These are phyloP conservation scores for Teunomyces tritomae DNA, from an alignment of 805 yeast genomes.

Conservation along the genomic window DNA sequence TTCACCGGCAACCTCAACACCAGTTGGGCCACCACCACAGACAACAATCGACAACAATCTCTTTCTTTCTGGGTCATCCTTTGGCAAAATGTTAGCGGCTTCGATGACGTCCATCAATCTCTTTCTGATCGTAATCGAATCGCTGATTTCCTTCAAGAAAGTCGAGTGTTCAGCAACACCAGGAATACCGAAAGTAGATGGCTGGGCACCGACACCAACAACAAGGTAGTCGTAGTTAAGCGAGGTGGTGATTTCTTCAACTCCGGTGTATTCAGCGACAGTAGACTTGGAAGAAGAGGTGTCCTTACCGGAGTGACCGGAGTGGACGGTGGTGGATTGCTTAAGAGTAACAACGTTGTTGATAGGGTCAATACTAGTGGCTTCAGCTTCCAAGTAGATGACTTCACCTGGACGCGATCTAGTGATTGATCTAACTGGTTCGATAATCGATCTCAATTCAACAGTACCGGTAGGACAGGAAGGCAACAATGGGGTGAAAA, in stretches of 20 bases:
- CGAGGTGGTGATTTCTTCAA: constrained; percentile 45
- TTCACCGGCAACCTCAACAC: constrained; percentile 97
- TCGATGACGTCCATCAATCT: constrained; percentile 85
- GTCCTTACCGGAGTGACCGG: constrained; percentile 53
- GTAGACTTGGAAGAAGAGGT: constrained; percentile 42
- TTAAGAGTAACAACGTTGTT: constrained; percentile 62
- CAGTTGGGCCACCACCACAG: constrained; percentile 99
- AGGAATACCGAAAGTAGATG: constrained; percentile 91
- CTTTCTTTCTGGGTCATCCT: constrained; percentile 73
- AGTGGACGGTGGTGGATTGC: constrained; percentile 54
- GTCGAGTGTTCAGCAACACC: constrained; percentile 89
- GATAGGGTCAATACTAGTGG: constrained; percentile 74
- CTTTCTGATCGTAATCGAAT: constrained; percentile 79
- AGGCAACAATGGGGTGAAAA: constrained; percentile 94
- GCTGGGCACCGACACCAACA: constrained; percentile 92
- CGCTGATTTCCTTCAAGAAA: constrained; percentile 86
- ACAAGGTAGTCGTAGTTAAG: constrained; percentile 78
- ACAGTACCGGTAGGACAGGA: constrained; percentile 94
- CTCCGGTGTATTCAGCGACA: constrained; percentile 38
- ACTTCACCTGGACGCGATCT: constrained; percentile 78
- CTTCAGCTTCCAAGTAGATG: constrained; percentile 85
- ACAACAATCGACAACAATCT: constrained; percentile 85
- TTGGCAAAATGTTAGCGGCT: constrained; percentile 78
- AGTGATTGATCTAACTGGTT: constrained; percentile 85
- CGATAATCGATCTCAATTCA: constrained; percentile 86